A percentile compares a stretch with the other conserved stretches of the same genome.
phyloP scores from a whole-genome alignment of 2,329 filamentous ascomycete genomes.

The Paecilomyces sp. region DNA sequence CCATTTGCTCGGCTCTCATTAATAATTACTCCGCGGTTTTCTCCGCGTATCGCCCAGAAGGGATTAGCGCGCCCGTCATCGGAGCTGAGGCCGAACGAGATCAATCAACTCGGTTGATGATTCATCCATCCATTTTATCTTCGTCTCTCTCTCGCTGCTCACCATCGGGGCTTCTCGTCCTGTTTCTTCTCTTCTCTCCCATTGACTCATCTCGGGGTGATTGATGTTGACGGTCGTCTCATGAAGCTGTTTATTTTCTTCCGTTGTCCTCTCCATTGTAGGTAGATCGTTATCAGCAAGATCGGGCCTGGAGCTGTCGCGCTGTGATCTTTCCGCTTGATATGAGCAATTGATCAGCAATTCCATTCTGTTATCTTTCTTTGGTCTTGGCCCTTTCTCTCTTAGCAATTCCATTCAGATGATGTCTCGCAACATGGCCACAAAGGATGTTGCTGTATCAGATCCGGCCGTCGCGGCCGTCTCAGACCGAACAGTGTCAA shows the following conservation, averaged over 20 bases:
- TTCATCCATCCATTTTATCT: neutral
- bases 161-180: neutral
- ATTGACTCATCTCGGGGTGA: neutral
- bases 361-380: neutral
- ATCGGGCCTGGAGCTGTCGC: neutral
- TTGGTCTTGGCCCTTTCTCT: neutral
- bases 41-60: neutral
- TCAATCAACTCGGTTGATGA: neutral
- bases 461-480: constrained; percentile 14
- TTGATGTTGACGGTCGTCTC: neutral
- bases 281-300: neutral
- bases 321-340: neutral
- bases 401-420: constrained; percentile 6
- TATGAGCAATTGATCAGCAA: neutral
- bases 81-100: neutral
- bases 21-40: neutral
- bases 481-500: constrained; percentile 10
- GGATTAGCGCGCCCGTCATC: neutral
- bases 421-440: constrained; percentile 24
- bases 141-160: neutral
- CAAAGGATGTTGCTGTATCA: constrained; percentile 13
- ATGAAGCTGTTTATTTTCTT: neutral
- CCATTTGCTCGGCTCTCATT: neutral
- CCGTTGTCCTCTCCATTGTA: neutral
- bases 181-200: neutral